Evolutionary conservation across 2,329 filamentous ascomycete genomes (phyloP).

Genomic region (Aspergillus chevalieri): DNA sequence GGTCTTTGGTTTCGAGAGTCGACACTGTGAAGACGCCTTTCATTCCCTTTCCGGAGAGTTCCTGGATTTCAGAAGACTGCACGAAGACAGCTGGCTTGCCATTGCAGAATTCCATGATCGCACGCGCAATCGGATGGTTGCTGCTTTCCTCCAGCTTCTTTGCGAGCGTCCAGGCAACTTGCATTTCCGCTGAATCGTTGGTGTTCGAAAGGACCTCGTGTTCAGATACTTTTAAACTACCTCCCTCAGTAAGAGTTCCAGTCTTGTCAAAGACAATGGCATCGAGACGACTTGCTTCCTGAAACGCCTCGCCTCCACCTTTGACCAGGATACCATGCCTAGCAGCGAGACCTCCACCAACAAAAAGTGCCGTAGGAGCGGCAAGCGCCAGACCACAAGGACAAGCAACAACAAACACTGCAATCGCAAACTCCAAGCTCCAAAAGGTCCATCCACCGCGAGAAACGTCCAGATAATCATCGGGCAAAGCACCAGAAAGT

Average conservation of each 20-base stretch:
- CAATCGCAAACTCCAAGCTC: slow-evolving; percentile 63
- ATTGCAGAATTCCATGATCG: slow-evolving; percentile 47
- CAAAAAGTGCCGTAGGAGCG: slow-evolving; percentile 81
- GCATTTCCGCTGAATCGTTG: slow-evolving; percentile 25
- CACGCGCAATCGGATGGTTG: slow-evolving; percentile 54
- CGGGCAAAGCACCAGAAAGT: slow-evolving; percentile 36
- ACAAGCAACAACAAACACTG: slow-evolving; percentile 81
- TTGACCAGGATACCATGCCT: slow-evolving; percentile 75
- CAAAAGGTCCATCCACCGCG: slow-evolving; percentile 48
- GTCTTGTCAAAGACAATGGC: slow-evolving; percentile 87
- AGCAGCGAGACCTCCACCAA: slow-evolving; percentile 72
- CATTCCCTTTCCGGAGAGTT: slow-evolving; percentile 54
- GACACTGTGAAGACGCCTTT: slow-evolving; percentile 44
- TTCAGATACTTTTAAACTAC: slow-evolving; percentile 52
- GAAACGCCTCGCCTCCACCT: slow-evolving; percentile 78
- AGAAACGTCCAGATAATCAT: slow-evolving; percentile 46
- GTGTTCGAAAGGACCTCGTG: slow-evolving; percentile 34
- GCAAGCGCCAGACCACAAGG: slow-evolving; percentile 78
- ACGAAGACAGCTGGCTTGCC: slow-evolving; percentile 20
- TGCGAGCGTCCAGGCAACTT: slow-evolving; percentile 41
- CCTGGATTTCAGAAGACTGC: slow-evolving; percentile 40
- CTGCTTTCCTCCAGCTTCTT: slow-evolving; percentile 53
- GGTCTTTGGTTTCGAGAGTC: slow-evolving; percentile 9
- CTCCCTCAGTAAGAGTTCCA: slow-evolving; percentile 67
- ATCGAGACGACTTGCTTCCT: slow-evolving; percentile 71